Evolutionary conservation across 192 early-diverging fungal genomes (phyloP), one percentile per base, ranked within the genome.

Genomic region (Backusella psychrophila): DNA sequence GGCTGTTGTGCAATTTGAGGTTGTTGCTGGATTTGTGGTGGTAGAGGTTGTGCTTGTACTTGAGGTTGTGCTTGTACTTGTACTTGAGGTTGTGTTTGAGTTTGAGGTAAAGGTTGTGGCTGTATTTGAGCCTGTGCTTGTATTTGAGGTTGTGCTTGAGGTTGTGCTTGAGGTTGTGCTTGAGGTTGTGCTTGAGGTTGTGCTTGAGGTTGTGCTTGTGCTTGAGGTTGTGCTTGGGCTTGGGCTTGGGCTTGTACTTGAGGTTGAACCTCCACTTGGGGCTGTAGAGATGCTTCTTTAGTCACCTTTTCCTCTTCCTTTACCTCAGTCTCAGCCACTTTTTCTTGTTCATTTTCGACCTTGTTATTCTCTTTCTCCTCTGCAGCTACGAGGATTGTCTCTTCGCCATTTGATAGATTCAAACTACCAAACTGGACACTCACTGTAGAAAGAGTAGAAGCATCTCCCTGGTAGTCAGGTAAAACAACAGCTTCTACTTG

Each of bases 401-500:
- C 38, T 38, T 80, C 78, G 15, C 52, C 75, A 44, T 81, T 70
- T 1, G 49, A 44, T 23, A 77, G 33, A 34, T 77, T 77, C 36
- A 81, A 59, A 35, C 76, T 81, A 17, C 80, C 80, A 70, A 81
- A 81, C 12, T 77, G 80, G n/a, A 81, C 73, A 74, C 66, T 77
- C 29, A 81, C 65, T 9, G 26, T 68, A 2, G 52, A 66, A 52
- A 77, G 56, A 3, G 19, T 33, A 36, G 44, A 19, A 1, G 65
- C 2, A 0, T 39, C 31, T 15, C 42, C 23, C 38, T 42, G 52
- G 59, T 67, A 29, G 19, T 69, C 38, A 34, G 70, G 80, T 34
- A 81, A 66, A 7, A 81, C 67, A 39, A 81, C 80, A 9, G 80
- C 75, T 46, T 77, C 80, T 29, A 36, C 59, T 65, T 81, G 80